Evolutionary conservation across 352 stramenopile species (phyloP), one percentile per base, ranked within the genome.

Genomic region (Globisporangium cederbergense): DNA sequence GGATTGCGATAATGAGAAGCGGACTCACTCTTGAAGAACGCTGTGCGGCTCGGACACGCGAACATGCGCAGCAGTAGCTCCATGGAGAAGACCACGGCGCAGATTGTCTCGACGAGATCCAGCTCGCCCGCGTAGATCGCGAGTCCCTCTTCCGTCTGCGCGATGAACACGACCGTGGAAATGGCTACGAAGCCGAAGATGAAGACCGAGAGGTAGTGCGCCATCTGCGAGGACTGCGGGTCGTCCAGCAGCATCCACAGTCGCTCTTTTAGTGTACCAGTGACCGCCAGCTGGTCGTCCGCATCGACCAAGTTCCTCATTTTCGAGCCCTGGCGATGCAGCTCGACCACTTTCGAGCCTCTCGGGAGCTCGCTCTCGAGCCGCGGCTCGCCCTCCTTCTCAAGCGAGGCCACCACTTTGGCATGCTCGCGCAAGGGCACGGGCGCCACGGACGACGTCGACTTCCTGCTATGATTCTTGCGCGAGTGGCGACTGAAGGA

Each of bases 221-320:
- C 81, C 4, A 36, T 34, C 2, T 25, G 55, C 1, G 78, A 90
- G 25, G 83, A 93, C 53, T 93, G 79, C 1, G 83, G 83, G 46
- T 93, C 83, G 62, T 93, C 79, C 28, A 93, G 76, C 46, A 91
- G 78, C 14, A 72, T 18, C 79, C 81, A 93, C 0, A 77, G 11
- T 38, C 64, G 43, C 49, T 56, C 32, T n/a, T 8, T 66, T 10
- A 5, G 61, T 18, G 18, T 10, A 13, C 16, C 8, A 8, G 8
- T 8, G 32, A 16, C 1, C 46, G 71, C n/a, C 40, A 36, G 32
- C 7, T 36, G 32, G 32, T n/a, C 8, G 36, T 60, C 5, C 58
- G 45, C 42, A 38, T 60, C 10, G 8, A 34, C 5, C 46, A 45
- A 20, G 20, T 32, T 34, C 3, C 20, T 30, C 47, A n/a, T 3